Percentiles rank a stretch among this genome's conserved stretches.
phyloP scores from a whole-genome alignment of 495 filamentous ascomycete species.

The Aspergillus taichungensis region DNA sequence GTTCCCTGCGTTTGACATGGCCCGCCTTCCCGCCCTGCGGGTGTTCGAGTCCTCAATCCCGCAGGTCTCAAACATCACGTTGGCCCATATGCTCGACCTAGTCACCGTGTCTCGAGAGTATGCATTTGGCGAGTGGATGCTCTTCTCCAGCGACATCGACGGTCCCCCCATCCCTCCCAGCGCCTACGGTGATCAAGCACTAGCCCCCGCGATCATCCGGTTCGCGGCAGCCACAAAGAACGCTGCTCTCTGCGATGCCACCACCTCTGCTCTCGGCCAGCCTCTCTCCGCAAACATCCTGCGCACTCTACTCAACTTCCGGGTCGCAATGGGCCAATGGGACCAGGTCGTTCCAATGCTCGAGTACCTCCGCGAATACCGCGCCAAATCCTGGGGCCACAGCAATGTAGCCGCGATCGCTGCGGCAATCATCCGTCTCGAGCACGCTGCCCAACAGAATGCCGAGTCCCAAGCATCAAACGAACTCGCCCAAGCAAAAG shows the following conservation, averaged over 20 bases:
- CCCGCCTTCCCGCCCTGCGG: conserved; percentile 5
- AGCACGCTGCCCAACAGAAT: conserved; percentile 14
- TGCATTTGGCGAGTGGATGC: conserved; percentile 46
- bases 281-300: conserved; percentile 38
- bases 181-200: conserved; percentile 36
- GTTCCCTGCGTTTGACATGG: conserved; percentile 13
- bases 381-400: conserved; percentile 39
- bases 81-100: conserved; percentile 47
- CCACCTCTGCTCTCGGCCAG: conserved; percentile 27
- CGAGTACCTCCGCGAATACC: conserved; percentile 29
- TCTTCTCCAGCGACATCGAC: conserved; percentile 47
- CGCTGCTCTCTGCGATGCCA: conserved; percentile 30
- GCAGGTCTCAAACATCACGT: conserved; percentile 37
- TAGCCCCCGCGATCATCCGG: conserved; percentile 49
- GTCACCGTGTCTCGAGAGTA: conserved; percentile 35
- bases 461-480: not conserved
- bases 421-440: conserved; percentile 31
- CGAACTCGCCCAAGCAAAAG: conserved; percentile 19
- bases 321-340: conserved; percentile 41
- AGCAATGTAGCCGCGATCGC: conserved; percentile 36
- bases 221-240: conserved; percentile 48
- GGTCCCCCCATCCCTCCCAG: conserved; percentile 42
- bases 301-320: conserved; percentile 41
- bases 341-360: conserved; percentile 35
- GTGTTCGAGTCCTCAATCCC: conserved; percentile 29